These are phyloP conservation scores for Tricholoma saponaceum DNA, from an alignment of 768 basidiomycete genomes.

Conservation along the genomic window DNA sequence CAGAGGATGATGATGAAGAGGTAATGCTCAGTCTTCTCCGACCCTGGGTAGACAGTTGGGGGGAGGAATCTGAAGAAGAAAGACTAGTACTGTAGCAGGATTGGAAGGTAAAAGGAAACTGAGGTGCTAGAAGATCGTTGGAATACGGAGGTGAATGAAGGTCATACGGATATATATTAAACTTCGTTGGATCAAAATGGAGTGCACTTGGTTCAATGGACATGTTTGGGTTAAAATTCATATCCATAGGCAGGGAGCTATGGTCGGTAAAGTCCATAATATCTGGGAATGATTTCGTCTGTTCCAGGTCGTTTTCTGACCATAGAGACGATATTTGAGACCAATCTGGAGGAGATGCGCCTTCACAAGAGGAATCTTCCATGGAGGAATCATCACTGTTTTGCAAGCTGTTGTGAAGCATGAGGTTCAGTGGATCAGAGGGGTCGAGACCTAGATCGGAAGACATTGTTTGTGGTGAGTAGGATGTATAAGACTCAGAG, in stretches of 20 bases:
- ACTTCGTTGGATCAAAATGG: conserved; percentile 39
- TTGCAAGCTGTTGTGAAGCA: conserved; percentile 43
- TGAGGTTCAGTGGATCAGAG: conserved; percentile 54
- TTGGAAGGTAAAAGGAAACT: conserved; percentile 43
- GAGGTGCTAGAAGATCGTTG: conserved; percentile 19
- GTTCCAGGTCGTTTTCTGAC: conserved; percentile 29
- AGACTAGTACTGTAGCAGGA: conserved; percentile 7
- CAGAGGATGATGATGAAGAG: conserved; percentile 53
- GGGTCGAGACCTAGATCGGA: conserved; percentile 48
- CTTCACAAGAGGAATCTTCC: conserved; percentile 28
- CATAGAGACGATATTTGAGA: conserved; percentile 49
- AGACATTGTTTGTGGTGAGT: conserved; percentile 25
- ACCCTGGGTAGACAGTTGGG: conserved; percentile 22
- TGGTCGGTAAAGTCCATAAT: conserved; percentile 40
- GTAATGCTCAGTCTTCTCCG: conserved; percentile 47
- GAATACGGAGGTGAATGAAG: conserved; percentile 18
- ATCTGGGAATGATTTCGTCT: conserved; percentile 32
- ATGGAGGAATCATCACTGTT: conserved; percentile 27
- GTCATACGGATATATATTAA: conserved; percentile 23
- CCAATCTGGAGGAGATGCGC: conserved; percentile 45
- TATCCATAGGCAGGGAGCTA: conserved; percentile 44
- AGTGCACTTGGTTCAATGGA: conserved; percentile 63
- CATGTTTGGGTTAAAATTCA: conserved; percentile 57
- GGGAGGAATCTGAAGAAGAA: conserved; percentile 26
- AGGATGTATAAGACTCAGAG: conserved; percentile 10